Conservation (phyloP, 1,284 basidiomycete genomes). For the Stygiomarasmius scandens region DNA sequence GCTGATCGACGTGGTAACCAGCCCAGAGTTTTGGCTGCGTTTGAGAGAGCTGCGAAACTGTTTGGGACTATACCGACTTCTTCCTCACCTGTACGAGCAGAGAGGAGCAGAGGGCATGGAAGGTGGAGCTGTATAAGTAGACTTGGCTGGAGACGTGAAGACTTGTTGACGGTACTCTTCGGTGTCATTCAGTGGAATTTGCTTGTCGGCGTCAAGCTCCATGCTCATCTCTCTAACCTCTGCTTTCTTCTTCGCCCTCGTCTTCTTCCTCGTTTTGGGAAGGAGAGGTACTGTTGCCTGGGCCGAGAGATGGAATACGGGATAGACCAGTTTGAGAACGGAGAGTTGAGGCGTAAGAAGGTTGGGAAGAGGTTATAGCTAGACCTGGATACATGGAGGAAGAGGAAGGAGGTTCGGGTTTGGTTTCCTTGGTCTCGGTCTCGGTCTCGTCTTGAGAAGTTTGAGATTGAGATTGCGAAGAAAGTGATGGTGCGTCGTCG, state of each 20-base stretch:
- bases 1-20: conserved; percentile 47
- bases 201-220: background rate
- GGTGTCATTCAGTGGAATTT: background rate
- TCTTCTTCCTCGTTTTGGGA: conserved; percentile 38
- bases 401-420: no score
- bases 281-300: conserved; percentile 66
- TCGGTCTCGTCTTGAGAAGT: background rate
- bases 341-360: background rate
- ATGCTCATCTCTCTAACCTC: conserved; percentile 40
- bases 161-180: background rate
- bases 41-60: no score
- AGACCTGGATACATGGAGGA: conserved; percentile 14
- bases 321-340: conserved; percentile 1
- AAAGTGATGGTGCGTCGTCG: conserved; percentile 16
- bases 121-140: background rate
- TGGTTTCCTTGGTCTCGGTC: conserved; percentile 3
- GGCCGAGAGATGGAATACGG: conserved; percentile 45
- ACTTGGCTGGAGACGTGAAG: background rate
- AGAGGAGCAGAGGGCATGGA: conserved; percentile 3
- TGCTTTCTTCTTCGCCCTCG: conserved; percentile 37
- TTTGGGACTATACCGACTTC: no score
- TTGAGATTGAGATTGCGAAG: background rate
- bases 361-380: conserved; percentile 13
- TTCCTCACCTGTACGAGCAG: no score
- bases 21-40: no score